Evolutionary conservation across 1,284 basidiomycete species (phyloP), one percentile per base, ranked within the genome.

Genomic region (Microbotryum lychnidis-dioicae): DNA sequence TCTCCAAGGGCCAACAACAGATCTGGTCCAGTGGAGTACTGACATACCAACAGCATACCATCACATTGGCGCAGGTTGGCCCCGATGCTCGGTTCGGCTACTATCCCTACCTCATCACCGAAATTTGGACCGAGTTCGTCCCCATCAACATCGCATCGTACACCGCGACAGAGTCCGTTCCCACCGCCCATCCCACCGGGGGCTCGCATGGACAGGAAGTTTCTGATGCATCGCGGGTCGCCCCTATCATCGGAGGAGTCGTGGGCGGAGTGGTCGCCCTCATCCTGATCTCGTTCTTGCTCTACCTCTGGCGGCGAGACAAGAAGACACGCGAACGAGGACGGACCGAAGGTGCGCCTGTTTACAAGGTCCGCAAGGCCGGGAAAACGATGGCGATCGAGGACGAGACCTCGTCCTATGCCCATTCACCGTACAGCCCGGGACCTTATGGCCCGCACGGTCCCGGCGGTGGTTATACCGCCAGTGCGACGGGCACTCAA

Each of bases 301-400:
- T 68, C 51, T 68, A 62, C 58, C 62, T 68, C 27, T 68, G 65
- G 64, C 49, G 65, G 20, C 51, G 62, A 3, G 67, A 68, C 46
- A 60, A 60, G 45, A 37, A 53, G 8, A 31, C 42, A 20, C 49
- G 59, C 4, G 46, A 47, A 42, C 53, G 64, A 27, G 58, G 57
- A 23, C 65, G 57, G 29, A 65, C 60, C 6, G 46, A 49, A 12
- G 33, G 53, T 53, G 6, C 51, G 20, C 51, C 51, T 53, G 58
- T 64, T 6, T 50, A 58, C 8, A 66, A 62, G 44, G 62, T 59
- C 21, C 60, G 58, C 53, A 56, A 54, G 27, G 58, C 60, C 10
- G 63, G 62, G 14, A 65, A 65, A 14, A 66, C 62, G 56, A 62
- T 62, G 54, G 55, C 61, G 25, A 62, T 66, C 45, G 65, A 68